Evolutionary conservation across 106 monocot species (phyloP), one percentile per base, ranked within the genome.

Genomic region (Hemerocallis citrina): DNA sequence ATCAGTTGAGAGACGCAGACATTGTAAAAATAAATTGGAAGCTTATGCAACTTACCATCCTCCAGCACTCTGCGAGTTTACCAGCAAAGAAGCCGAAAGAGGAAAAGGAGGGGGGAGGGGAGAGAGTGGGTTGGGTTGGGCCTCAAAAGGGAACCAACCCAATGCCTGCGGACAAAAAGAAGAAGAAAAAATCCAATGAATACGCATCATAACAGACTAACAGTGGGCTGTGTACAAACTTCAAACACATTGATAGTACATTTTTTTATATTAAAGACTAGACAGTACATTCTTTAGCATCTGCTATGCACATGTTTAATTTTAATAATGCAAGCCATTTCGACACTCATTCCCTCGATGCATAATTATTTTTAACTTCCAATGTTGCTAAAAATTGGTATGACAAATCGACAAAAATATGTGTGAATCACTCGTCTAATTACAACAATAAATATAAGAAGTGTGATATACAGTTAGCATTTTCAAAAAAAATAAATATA

Each of bases 271-370:
- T n/a, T n/a, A n/a, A n/a, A n/a, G n/a, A n/a, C n/a, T n/a, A n/a
- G n/a, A n/a, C n/a, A n/a, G n/a, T n/a, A n/a, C n/a, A n/a, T n/a
- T n/a, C n/a, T n/a, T n/a, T n/a, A n/a, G n/a, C n/a, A n/a, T n/a
- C n/a, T n/a, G n/a, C n/a, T n/a, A n/a, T n/a, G n/a, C n/a, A n/a
- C n/a, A n/a, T n/a, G n/a, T n/a, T n/a, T n/a, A n/a, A n/a, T n/a
- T n/a, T n/a, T n/a, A 72, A 64, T 44, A 54, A 71, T 46, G 71
- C 66, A 72, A 54, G 11, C 62, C 29, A 37, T 61, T 56, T 72
- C 55, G 16, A 17, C 2, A 39, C 4, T 8, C 0, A 9, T n/a
- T 3, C 13, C 14, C 1, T n/a, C 16, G 21, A 49, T 17, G 22
- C 7, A 7, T 49, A 49, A 22, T 1, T 19, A 7, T 17, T 49